Evolutionary conservation across 441 rosid genomes (phyloP).

Genomic region (Mallotus japonicus): DNA sequence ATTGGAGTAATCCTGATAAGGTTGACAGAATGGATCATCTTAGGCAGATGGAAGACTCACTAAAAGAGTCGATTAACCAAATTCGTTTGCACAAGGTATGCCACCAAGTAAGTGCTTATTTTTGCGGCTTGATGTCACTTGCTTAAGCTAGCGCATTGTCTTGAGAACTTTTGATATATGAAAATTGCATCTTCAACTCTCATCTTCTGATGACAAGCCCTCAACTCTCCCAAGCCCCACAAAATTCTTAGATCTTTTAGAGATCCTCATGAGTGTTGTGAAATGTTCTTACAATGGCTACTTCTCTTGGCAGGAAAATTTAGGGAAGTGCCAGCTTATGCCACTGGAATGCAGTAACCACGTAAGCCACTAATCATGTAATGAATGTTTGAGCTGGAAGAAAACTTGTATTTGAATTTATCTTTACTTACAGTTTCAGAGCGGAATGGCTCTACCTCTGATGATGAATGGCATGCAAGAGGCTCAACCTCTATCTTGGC

Average conservation of each 20-base stretch:
- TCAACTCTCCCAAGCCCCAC: too few relatives aligned
- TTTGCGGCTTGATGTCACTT: neutral
- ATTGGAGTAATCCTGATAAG: slow-evolving; percentile 67
- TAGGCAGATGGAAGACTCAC: slow-evolving; percentile 71
- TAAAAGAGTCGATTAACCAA: slow-evolving; percentile 57
- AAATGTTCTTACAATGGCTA: slow-evolving; percentile 1
- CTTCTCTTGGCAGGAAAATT: slow-evolving; percentile 51
- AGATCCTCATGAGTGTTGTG: neutral
- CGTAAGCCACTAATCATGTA: slow-evolving; percentile 32
- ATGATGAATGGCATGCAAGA: slow-evolving; percentile 61
- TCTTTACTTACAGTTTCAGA: slow-evolving; percentile 50
- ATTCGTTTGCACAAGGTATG: slow-evolving; percentile 58
- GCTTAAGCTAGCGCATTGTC: neutral
- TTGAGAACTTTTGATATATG: neutral
- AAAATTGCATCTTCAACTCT: too few relatives aligned
- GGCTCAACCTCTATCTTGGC: slow-evolving; percentile 67
- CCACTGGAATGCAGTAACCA: slow-evolving; percentile 50
- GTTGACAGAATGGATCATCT: slow-evolving; percentile 67
- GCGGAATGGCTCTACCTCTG: slow-evolving; percentile 53
- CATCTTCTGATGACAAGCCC: too few relatives aligned
- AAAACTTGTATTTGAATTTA: slow-evolving; percentile 18
- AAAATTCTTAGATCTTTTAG: too few relatives aligned
- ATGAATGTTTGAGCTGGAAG: neutral
- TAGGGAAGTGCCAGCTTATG: slow-evolving; percentile 53
- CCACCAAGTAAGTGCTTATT: neutral